These are phyloP conservation scores for Cladobotryum protrusum DNA, from an alignment of 2,329 filamentous ascomycete species.

Conservation along the genomic window DNA sequence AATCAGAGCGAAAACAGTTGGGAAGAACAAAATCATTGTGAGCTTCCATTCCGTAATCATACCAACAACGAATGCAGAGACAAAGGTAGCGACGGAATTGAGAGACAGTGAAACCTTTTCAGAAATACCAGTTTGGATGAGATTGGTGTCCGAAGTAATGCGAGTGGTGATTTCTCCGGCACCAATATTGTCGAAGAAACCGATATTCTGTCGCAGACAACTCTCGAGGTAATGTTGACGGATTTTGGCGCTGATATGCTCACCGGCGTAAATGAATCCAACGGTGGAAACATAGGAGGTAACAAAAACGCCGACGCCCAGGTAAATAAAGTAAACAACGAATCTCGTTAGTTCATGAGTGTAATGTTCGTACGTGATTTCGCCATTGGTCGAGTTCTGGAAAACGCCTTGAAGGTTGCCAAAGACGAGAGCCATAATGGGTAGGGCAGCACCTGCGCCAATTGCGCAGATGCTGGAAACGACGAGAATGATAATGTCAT, in stretches of 20 bases:
- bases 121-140: constrained; percentile 88
- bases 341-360: constrained; percentile 51
- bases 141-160: constrained; percentile 88
- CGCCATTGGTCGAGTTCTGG: constrained; percentile 40
- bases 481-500: constrained; percentile 57
- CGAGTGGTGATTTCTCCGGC: constrained; percentile 90
- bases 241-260: constrained; percentile 72
- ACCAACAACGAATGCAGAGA: constrained; percentile 83
- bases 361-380: constrained; percentile 49
- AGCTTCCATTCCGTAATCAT: constrained; percentile 91
- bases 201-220: constrained; percentile 83
- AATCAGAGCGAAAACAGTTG: constrained; percentile 69
- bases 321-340: constrained; percentile 79
- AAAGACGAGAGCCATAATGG: constrained; percentile 77
- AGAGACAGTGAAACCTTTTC: constrained; percentile 79
- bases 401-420: constrained; percentile 70
- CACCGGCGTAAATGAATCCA: constrained; percentile 82
- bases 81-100: constrained; percentile 72
- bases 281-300: constrained; percentile 74
- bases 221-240: constrained; percentile 77
- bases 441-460: constrained; percentile 66
- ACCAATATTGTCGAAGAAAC: constrained; percentile 86
- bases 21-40: constrained; percentile 74
- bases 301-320: constrained; percentile 74
- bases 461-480: constrained; percentile 60